Conservation (phyloP, 163 green algal species). For the Volvox carteri region DNA sequence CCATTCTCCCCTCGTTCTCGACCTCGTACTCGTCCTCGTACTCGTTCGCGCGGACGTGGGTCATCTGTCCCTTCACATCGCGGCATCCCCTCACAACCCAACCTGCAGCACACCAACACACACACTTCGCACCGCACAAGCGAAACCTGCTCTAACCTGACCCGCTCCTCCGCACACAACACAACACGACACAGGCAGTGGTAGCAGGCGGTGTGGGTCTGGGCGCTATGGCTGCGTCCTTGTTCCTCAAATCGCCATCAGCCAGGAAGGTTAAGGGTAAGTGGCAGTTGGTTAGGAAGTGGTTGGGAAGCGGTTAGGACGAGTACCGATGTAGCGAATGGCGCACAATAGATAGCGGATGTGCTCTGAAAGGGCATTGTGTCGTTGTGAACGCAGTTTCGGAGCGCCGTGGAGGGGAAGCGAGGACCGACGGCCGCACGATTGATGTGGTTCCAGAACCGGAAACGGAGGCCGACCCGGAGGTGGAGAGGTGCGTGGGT, state of each 20-base stretch:
- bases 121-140: no score
- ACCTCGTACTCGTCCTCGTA: no score
- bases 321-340: neutral
- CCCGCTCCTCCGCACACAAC: no score
- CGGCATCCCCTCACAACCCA: no score
- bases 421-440: neutral
- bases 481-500: slow-evolving; percentile 22
- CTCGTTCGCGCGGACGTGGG: no score
- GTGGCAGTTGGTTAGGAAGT: neutral
- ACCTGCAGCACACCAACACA: no score
- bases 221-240: neutral
- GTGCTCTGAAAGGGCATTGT: neutral
- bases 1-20: neutral
- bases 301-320: neutral
- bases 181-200: slow-evolving; percentile 31
- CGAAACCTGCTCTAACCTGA: no score
- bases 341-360: neutral
- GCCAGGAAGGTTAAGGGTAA: slow-evolving; percentile 3
- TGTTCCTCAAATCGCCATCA: slow-evolving; percentile 37
- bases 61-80: no score
- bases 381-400: neutral
- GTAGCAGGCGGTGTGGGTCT: slow-evolving; percentile 4
- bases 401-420: neutral
- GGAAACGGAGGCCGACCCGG: neutral
- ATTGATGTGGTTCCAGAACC: neutral